Conservation (phyloP, 495 filamentous ascomycete species). For the Jackrogersella multiformis region DNA sequence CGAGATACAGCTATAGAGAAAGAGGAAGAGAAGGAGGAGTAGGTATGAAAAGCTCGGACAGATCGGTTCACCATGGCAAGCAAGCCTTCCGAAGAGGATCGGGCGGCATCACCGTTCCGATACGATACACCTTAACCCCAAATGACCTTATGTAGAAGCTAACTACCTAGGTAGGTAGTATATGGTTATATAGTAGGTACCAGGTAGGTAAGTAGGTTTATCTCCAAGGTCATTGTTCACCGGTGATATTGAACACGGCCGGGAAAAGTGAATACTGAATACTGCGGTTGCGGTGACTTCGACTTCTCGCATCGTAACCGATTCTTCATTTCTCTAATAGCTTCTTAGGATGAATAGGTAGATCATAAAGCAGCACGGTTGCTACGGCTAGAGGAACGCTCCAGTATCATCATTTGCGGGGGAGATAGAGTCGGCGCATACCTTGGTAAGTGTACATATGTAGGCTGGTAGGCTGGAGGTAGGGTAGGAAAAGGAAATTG, state of each 20-base stretch:
- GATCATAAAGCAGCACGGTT: background rate
- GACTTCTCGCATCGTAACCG: conserved; percentile 10
- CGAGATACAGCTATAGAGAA: conserved; percentile 3
- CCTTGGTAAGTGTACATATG: too few relatives aligned
- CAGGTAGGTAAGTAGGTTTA: background rate
- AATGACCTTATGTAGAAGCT: background rate
- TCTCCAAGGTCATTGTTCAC: background rate
- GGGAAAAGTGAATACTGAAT: conserved; percentile 8
- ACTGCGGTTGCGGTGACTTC: background rate
- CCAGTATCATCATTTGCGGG: conserved; percentile 31
- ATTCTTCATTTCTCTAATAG: conserved; percentile 9
- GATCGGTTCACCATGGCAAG: background rate
- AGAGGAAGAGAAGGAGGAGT: background rate
- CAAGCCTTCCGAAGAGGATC: conserved; percentile 8
- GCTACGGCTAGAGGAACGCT: conserved; percentile 8
- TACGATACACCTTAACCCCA: conserved; percentile 1
- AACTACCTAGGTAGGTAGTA: too few relatives aligned
- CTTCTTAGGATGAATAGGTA: background rate
- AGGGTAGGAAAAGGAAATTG: too few relatives aligned
- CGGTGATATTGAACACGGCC: conserved; percentile 1
- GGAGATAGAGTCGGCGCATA: conserved; percentile 26
- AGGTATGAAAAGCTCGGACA: conserved; percentile 9
- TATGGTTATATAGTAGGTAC: too few relatives aligned
- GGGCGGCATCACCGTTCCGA: conserved; percentile 2
- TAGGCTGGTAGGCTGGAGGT: too few relatives aligned